Conservation (phyloP, 768 basidiomycete genomes). For the Leccinum rimulosum region DNA sequence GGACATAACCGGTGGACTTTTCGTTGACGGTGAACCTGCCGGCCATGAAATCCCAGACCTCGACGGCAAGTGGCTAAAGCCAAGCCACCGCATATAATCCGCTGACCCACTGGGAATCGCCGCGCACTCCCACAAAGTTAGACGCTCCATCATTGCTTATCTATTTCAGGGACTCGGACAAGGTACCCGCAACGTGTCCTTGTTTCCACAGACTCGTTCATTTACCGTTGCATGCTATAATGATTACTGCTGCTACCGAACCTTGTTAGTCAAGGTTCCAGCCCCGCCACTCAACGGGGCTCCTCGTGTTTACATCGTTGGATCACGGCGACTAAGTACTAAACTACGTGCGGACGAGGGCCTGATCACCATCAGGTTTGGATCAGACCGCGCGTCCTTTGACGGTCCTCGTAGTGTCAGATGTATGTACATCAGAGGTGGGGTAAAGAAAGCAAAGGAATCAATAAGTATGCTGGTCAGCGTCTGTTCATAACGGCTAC, state of each 20-base stretch:
- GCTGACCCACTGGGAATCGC: constrained; percentile 6
- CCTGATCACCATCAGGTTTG: constrained; percentile 16
- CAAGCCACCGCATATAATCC: constrained; percentile 12
- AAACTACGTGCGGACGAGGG: constrained; percentile 14
- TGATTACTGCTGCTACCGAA: constrained; percentile 18
- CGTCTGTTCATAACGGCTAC: constrained; percentile 14
- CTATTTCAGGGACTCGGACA: constrained; percentile 7
- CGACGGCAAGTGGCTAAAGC: constrained; percentile 35
- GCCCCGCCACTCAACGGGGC: constrained; percentile 21
- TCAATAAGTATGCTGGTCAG: constrained; percentile 22
- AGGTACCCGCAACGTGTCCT: constrained; percentile 18
- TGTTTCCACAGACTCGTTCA: constrained; percentile 13
- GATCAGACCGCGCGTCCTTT: constrained; percentile 1
- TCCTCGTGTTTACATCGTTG: constrained; percentile 30
- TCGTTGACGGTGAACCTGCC: constrained; percentile 41
- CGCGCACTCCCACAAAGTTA: constrained; percentile 4
- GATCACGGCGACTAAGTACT: constrained; percentile 20
- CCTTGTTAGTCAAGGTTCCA: constrained; percentile 25
- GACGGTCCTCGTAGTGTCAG: constrained; percentile 10
- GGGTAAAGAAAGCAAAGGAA: constrained; percentile 6
- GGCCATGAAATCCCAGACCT: constrained; percentile 37
- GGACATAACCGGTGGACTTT: constrained; percentile 45
- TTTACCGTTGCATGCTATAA: constrained; percentile 8
- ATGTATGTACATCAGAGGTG: constrained; percentile 12
- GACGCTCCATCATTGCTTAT: neutral